Conservation (phyloP, 805 yeast genomes). For the Lipomyces yamanashiensis region DNA sequence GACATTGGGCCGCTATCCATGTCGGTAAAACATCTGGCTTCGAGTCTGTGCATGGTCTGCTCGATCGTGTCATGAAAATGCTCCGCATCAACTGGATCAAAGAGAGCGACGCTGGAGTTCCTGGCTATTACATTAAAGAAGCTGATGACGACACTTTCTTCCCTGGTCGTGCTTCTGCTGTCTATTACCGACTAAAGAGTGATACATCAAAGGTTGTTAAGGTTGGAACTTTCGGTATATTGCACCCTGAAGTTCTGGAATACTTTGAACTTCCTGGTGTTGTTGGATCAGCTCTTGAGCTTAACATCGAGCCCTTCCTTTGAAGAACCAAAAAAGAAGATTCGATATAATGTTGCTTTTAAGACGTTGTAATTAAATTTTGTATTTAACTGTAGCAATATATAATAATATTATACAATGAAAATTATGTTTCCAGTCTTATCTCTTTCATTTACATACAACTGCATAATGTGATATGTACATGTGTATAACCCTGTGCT, state of each 20-base stretch:
- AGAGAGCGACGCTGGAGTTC: conserved; percentile 34
- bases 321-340: conserved; percentile 43
- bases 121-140: conserved; percentile 34
- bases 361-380: too few relatives aligned
- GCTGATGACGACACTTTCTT: conserved; percentile 65
- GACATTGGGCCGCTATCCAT: conserved; percentile 92
- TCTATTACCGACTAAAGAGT: conserved; percentile 69
- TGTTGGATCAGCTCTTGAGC: conserved; percentile 80
- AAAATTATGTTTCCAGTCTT: neutral
- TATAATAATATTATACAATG: too few relatives aligned
- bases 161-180: conserved; percentile 96
- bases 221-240: conserved; percentile 86
- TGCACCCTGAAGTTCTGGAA: conserved; percentile 91
- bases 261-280: conserved; percentile 91
- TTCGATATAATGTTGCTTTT: neutral
- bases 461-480: too few relatives aligned
- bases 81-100: conserved; percentile 68
- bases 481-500: too few relatives aligned
- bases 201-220: conserved; percentile 40
- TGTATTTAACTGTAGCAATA: neutral
- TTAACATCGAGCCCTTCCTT: conserved; percentile 85
- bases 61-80: conserved; percentile 95
- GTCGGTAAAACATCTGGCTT: conserved; percentile 96
- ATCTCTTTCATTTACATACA: too few relatives aligned
- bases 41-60: conserved; percentile 89